phyloP scores from a whole-genome alignment of 1,139 yeast genomes.

The Yamadazyma dushanensis region DNA sequence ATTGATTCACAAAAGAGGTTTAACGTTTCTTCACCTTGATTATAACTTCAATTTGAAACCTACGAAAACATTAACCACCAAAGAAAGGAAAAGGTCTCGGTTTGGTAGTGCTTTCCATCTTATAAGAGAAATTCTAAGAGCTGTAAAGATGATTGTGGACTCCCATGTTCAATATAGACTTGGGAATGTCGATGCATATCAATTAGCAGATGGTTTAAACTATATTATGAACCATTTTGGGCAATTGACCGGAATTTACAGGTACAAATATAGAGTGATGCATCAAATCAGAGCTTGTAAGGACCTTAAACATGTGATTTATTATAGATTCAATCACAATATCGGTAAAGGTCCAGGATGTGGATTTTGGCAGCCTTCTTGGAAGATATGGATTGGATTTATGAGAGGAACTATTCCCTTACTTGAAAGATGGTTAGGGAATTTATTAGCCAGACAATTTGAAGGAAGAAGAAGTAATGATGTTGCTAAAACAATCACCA shows the following conservation, averaged over 20 bases:
- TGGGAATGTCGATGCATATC: slow-evolving; percentile 91
- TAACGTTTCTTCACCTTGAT: slow-evolving; percentile 90
- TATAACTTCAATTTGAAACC: slow-evolving; percentile 96
- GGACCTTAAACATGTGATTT: slow-evolving; percentile 89
- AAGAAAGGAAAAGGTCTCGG: slow-evolving; percentile 92
- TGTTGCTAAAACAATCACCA: slow-evolving; percentile 89
- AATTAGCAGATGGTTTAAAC: slow-evolving; percentile 90
- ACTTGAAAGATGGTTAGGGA: slow-evolving; percentile 93
- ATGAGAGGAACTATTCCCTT: slow-evolving; percentile 92
- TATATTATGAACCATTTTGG: slow-evolving; percentile 92
- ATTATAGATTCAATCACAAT: slow-evolving; percentile 71
- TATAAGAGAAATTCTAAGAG: slow-evolving; percentile 82
- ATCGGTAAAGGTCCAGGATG: slow-evolving; percentile 99
- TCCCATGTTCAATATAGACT: slow-evolving; percentile 88
- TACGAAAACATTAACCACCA: slow-evolving; percentile 92
- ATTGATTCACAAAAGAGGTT: slow-evolving; percentile 85
- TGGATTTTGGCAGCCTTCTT: slow-evolving; percentile 99
- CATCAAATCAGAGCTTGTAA: slow-evolving; percentile 96
- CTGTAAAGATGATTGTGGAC: slow-evolving; percentile 83
- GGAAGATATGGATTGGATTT: slow-evolving; percentile 96
- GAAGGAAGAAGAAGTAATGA: slow-evolving; percentile 95
- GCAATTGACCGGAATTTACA: slow-evolving; percentile 91
- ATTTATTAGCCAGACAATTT: slow-evolving; percentile 86
- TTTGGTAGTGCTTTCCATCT: slow-evolving; percentile 97
- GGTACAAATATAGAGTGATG: slow-evolving; percentile 97